phyloP scores from a whole-genome alignment of 2,329 filamentous ascomycete species.

The Colletotrichum costaricense region DNA sequence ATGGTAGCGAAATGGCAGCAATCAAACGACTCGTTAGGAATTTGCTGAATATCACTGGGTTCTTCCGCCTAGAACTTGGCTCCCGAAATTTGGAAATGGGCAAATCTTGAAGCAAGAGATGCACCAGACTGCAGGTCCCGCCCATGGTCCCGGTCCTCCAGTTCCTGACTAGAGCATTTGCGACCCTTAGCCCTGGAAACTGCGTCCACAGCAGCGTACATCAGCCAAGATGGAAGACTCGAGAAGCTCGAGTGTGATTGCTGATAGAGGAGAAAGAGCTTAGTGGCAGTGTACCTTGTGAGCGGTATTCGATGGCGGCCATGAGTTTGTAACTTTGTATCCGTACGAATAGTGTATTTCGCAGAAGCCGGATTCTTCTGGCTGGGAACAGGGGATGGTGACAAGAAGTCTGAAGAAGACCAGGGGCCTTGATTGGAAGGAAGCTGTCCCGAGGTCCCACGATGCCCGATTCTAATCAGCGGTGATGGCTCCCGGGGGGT shows the following conservation, averaged over 20 bases:
- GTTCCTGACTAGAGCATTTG: constrained; percentile 7
- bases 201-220: background rate
- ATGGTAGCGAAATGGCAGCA: constrained; percentile 24
- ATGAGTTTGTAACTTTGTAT: background rate
- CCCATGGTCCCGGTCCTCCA: background rate
- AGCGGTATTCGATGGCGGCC: background rate
- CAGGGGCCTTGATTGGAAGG: constrained; percentile 11
- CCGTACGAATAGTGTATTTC: background rate
- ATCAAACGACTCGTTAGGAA: constrained; percentile 3
- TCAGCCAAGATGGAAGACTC: constrained; percentile 7
- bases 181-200: background rate
- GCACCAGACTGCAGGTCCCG: constrained; percentile 4
- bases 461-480: constrained; percentile 24
- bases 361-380: background rate
- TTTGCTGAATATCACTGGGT: background rate
- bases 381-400: background rate
- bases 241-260: background rate
- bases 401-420: background rate
- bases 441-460: constrained; percentile 10
- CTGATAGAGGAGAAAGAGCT: background rate
- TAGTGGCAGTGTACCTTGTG: background rate
- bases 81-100: constrained; percentile 5
- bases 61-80: constrained; percentile 7
- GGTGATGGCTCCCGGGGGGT: constrained; percentile 29
- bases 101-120: constrained; percentile 12